Conservation (phyloP, 768 basidiomycete species). For the Suillus brevipes region DNA sequence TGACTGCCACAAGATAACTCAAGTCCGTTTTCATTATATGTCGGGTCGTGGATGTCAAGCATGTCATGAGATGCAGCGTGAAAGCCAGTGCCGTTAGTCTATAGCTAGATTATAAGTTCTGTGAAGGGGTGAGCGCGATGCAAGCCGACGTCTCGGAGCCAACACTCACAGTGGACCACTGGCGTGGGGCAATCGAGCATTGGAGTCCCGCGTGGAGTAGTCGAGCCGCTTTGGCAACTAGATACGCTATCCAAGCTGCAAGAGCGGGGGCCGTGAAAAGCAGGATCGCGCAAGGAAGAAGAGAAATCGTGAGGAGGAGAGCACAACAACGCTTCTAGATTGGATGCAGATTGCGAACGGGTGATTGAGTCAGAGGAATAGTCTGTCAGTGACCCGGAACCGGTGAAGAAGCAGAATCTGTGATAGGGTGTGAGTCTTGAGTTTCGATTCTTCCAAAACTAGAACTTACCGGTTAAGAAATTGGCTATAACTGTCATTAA, state of each 20-base stretch:
- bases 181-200: conserved; percentile 17
- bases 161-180: conserved; percentile 10
- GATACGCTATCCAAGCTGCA: conserved; percentile 31
- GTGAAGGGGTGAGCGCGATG: not conserved
- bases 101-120: conserved; percentile 3
- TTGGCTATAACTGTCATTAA: conserved; percentile 49
- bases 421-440: conserved; percentile 11
- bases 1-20: not conserved
- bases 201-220: conserved; percentile 29
- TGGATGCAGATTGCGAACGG: conserved; percentile 52
- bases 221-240: conserved; percentile 24
- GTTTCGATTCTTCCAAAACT: not conserved
- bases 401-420: conserved; percentile 85
- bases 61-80: not conserved
- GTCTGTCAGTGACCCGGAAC: conserved; percentile 42
- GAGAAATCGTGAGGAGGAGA: conserved; percentile 30
- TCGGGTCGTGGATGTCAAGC: not conserved
- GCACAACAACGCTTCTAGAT: conserved; percentile 51
- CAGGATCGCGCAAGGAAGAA: conserved; percentile 19
- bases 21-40: not conserved
- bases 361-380: conserved; percentile 30
- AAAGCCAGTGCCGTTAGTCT: not conserved
- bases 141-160: not conserved
- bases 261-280: conserved; percentile 23
- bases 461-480: conserved; percentile 63